phyloP scores from a whole-genome alignment of 2,329 filamentous ascomycete species.

The Fusarium subglutinans region DNA sequence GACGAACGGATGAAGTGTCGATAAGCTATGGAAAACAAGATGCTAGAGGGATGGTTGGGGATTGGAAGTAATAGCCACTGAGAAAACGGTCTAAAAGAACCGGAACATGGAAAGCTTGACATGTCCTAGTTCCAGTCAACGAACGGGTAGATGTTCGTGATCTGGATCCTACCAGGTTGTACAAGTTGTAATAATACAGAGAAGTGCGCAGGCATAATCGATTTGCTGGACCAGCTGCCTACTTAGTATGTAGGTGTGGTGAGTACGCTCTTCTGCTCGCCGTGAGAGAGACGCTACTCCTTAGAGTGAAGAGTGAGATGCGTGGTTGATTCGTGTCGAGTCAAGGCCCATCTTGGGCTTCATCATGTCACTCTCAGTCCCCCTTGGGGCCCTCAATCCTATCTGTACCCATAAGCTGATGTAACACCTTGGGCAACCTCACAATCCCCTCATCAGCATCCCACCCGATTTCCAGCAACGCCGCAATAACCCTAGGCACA shows the following conservation, averaged over 20 bases:
- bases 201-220: accelerated
- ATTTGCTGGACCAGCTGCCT: no score
- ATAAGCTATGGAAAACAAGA: background rate
- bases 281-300: no score
- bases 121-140: background rate
- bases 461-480: background rate
- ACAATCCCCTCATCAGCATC: background rate
- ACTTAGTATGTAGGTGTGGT: no score
- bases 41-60: no score
- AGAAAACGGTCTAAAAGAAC: background rate
- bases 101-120: background rate
- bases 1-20: slow-evolving; percentile 16
- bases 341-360: background rate
- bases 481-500: background rate
- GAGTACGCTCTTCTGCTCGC: no score
- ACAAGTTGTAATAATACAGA: background rate
- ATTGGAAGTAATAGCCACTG: background rate
- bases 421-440: background rate
- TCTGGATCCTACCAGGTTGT: no score
- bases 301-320: background rate
- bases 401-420: background rate
- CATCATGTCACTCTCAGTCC: accelerated
- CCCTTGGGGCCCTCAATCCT: background rate
- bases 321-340: accelerated
- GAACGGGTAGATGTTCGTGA: background rate